Conservation (phyloP, 2,329 filamentous ascomycete genomes). For the Colletotrichum theobromicola region DNA sequence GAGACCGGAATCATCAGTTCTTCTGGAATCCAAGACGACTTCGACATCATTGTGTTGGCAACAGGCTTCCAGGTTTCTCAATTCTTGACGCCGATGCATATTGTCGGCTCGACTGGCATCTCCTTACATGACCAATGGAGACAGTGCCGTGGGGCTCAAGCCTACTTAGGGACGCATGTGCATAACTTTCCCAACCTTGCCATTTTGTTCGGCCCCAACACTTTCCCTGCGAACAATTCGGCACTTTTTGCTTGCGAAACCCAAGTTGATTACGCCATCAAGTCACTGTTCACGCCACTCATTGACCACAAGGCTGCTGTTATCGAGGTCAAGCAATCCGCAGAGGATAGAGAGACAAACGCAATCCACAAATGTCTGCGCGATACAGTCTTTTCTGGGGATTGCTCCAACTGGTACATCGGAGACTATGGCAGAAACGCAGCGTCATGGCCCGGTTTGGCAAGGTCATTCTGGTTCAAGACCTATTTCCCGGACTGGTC, state of each 20-base stretch:
- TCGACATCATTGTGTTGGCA: constrained; percentile 30
- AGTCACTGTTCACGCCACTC: constrained; percentile 30
- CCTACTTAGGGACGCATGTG: constrained; percentile 33
- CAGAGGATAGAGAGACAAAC: constrained; percentile 35
- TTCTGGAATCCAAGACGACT: constrained; percentile 23
- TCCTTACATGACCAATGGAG: constrained; percentile 31
- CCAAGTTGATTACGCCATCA: constrained; percentile 28
- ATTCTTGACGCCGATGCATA: constrained; percentile 31
- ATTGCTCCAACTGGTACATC: constrained; percentile 49
- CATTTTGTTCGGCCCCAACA: constrained; percentile 34
- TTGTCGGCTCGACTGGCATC: constrained; percentile 27
- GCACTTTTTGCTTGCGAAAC: constrained; percentile 29
- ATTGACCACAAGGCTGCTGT: constrained; percentile 33
- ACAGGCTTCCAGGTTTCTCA: constrained; percentile 30
- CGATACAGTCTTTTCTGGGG: constrained; percentile 38
- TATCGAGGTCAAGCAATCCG: constrained; percentile 38
- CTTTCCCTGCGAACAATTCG: constrained; percentile 31
- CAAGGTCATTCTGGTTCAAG: constrained; percentile 32
- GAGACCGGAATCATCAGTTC: constrained; percentile 29
- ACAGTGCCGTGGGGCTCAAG: constrained; percentile 25
- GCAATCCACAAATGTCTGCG: constrained; percentile 33
- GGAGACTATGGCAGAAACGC: constrained; percentile 39
- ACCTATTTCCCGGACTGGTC: background rate
- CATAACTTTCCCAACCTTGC: constrained; percentile 36
- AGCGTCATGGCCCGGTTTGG: constrained; percentile 39